Evolutionary conservation across 2,329 filamentous ascomycete species (phyloP).

Genomic region (Colletotrichum euphorbiae): DNA sequence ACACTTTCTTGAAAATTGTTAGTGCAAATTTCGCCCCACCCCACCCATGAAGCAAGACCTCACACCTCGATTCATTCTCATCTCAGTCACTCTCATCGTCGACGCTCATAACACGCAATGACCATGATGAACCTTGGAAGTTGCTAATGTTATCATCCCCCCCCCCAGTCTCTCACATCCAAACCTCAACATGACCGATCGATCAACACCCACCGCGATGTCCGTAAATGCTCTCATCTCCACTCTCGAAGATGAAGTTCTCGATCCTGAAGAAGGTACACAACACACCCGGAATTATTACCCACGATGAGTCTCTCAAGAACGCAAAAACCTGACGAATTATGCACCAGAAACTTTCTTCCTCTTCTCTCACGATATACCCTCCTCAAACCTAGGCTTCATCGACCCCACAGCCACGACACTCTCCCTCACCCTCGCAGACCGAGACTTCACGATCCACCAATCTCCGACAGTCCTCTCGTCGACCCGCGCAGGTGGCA

Average conservation of each 20-base stretch:
- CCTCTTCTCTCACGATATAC: conserved; percentile 81
- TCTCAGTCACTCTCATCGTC: conserved; percentile 71
- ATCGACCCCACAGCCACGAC: conserved; percentile 76
- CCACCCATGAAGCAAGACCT: too few relatives aligned
- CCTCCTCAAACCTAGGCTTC: conserved; percentile 85
- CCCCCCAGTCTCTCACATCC: neutral
- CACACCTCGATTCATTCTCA: conserved; percentile 65
- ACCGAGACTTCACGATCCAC: conserved; percentile 77
- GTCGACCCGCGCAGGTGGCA: conserved; percentile 75
- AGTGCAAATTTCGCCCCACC: neutral
- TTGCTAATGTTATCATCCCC: neutral
- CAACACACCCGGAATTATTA: neutral
- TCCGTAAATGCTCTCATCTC: conserved; percentile 43
- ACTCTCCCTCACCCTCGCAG: conserved; percentile 76
- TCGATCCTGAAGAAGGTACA: conserved; percentile 62
- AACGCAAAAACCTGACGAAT: conserved; percentile 8
- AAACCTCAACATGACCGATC: neutral
- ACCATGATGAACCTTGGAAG: too few relatives aligned
- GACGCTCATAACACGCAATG: conserved; percentile 51
- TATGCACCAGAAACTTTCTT: conserved; percentile 81
- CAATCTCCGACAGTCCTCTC: conserved; percentile 87
- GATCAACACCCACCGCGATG: neutral
- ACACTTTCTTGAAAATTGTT: neutral
- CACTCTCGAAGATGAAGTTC: conserved; percentile 56
- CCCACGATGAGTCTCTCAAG: neutral